Evolutionary conservation across 345 rosid genomes (phyloP).

Genomic region (Ceriops zippeliana): DNA sequence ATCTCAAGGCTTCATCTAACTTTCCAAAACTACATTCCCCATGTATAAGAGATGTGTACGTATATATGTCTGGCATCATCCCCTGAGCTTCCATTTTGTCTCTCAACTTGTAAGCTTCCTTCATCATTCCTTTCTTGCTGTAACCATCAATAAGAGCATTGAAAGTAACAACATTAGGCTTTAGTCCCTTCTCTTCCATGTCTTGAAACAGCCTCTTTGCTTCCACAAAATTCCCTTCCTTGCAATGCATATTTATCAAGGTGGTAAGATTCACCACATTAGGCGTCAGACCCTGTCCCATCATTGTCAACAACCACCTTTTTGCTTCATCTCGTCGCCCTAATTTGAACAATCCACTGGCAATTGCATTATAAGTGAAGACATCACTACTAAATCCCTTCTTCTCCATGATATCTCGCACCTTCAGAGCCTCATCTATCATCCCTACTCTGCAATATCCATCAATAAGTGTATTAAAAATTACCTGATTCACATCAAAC

Average conservation of each 20-base stretch:
- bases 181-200: constrained; percentile 50
- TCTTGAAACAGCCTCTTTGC: constrained; percentile 61
- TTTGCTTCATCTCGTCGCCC: constrained; percentile 68
- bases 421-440: constrained; percentile 60
- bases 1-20: constrained; percentile 60
- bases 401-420: constrained; percentile 57
- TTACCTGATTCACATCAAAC: constrained; percentile 45
- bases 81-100: constrained; percentile 54
- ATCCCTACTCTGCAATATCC: constrained; percentile 64
- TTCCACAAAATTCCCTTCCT: constrained; percentile 75
- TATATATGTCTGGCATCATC: constrained; percentile 49
- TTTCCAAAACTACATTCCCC: constrained; percentile 67
- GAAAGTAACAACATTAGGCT: constrained; percentile 53
- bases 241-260: constrained; percentile 68
- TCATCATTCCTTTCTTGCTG: constrained; percentile 58
- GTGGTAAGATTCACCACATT: constrained; percentile 61
- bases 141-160: constrained; percentile 68
- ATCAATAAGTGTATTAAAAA: constrained; percentile 61
- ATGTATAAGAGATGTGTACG: constrained; percentile 71
- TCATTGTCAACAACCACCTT: constrained; percentile 52
- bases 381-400: constrained; percentile 67
- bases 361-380: constrained; percentile 55
- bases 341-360: constrained; percentile 52
- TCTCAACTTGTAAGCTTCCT: constrained; percentile 58
- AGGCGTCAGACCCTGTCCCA: constrained; percentile 43